Evolutionary conservation across 371 early-diverging fungal species (phyloP), one percentile per base, ranked within the genome.

Genomic region (Thermomucor indicae-seudaticae): DNA sequence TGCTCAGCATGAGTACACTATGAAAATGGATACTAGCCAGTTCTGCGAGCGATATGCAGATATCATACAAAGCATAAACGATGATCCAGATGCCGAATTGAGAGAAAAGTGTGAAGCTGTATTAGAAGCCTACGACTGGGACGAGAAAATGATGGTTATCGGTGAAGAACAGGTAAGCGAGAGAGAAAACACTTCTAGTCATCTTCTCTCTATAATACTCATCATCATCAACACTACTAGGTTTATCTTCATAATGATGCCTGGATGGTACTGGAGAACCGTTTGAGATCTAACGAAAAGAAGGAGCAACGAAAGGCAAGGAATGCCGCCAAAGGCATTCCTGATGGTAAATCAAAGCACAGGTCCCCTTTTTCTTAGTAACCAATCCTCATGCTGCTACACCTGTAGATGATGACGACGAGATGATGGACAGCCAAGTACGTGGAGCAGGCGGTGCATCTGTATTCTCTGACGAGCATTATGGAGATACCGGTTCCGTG

Each of bases 1-100:
- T 67, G 63, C 39, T 60, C 75, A 55, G 22, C 49, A 44, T 43
- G 84, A 77, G 67, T 94, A 53, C 72, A 80, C 69, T 16, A 79
- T 73, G 2, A 70, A 65, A 19, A 59, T 77, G 40, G 53, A 64
- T 8, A 78, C 72, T 55, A 58, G 51, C 25, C 81, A 78, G 43
- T 81, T 89, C 57, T 53, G 87, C 19, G 68, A 83, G 12, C 81
- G 90, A 11, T 94, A 90, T 67, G 65, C 60, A 0, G 53, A 69
- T 7, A 53, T 81, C 6, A 66, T 80, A 6, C 49, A 65, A 16
- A 63, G 70, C 16, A 48, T 68, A 7, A 67, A 69, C 12, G 55
- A 62, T 51, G 35, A 49, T 47, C 53, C 43, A 24, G 38, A 42
- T 10, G 41, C 42, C 3, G 45, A 53, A 19, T 39, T 31, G 25